Base-by-base conservation (phyloP, 1,139 yeast genomes). In the Geotrichum phurueaensis region DNA sequence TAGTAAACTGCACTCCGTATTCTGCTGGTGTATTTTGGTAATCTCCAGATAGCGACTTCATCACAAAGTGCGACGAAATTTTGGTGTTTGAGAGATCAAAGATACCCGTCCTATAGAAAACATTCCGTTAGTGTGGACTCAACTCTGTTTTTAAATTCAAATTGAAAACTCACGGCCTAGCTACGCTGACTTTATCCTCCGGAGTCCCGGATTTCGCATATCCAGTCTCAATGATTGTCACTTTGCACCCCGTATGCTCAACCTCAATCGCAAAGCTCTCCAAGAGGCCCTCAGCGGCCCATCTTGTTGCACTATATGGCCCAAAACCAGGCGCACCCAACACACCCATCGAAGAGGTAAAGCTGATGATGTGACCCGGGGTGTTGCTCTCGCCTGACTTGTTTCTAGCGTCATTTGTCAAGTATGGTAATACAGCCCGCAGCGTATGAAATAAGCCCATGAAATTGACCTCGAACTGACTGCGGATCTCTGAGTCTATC, bases 251-350 rank as follows among this genome's bases (percentile, higher is more conserved):
- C 18, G 58, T 31, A 50, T 62, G 60, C 53, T 62, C 62, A 2
- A 62, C 62, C 51, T 62, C 64, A 31, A 59, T 55, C 15, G 62
- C 60, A 31, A 62, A 47, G 36, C 64, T 62, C 23, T 62, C 64
- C 12, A 59, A 25, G 3, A 62, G 53, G 13, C 64, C 64, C 39
- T 62, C 64, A 3, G 62, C 62, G 12, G 64, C 64, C 64, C 64
- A 62, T 52, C 62, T 51, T 6, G 64, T 60, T 4, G 60, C 61
- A 18, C 62, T 56, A 48, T 62, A 62, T 2, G 64, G 64, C 1
- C 64, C 64, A 55, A 62, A 62, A 18, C 64, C 64, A 15, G 64
- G 64, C 1, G 62, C 60, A 15, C 64, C 64, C 13, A 60, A 31
- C 12, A 62, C 62, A n/a, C 61, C 64, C 64, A 62, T 62, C 1